Conservation (phyloP, 768 basidiomycete species). For the Lactifluus volemus region DNA sequence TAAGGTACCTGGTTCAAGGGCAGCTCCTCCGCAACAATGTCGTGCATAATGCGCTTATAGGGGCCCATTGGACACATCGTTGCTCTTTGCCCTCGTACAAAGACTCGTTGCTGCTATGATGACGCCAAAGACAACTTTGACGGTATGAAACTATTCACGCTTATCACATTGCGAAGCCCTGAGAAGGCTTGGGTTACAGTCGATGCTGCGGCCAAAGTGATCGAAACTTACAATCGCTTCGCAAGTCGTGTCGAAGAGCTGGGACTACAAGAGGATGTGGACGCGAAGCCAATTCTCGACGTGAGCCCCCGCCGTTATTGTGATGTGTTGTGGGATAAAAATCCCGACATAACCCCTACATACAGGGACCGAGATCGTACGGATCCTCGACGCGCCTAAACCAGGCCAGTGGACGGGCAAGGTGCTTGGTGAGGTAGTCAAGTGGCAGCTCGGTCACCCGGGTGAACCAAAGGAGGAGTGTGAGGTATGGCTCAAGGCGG, state of each 20-base stretch:
- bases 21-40: conserved; percentile 55
- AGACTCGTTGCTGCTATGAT: conserved; percentile 54
- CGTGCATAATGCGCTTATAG: conserved; percentile 55
- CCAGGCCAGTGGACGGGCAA: conserved; percentile 66
- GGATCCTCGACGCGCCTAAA: conserved; percentile 41
- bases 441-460: conserved; percentile 85
- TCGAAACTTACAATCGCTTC: conserved; percentile 61
- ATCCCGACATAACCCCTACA: no score
- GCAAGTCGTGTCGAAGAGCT: conserved; percentile 51
- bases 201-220: conserved; percentile 36
- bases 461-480: conserved; percentile 58
- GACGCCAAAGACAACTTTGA: conserved; percentile 33
- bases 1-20: conserved; percentile 32
- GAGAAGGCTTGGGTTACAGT: conserved; percentile 27
- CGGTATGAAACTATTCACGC: conserved; percentile 28
- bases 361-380: conserved; percentile 63
- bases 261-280: conserved; percentile 48
- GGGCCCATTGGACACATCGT: conserved; percentile 62
- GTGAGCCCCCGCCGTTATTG: conserved; percentile 37
- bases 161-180: conserved; percentile 16
- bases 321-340: neutral
- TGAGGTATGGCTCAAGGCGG: conserved; percentile 54
- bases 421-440: conserved; percentile 55
- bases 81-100: conserved; percentile 67
- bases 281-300: conserved; percentile 67